phyloP scores from a whole-genome alignment of 805 yeast genomes.

The Alloascoidea hylecoeti region DNA sequence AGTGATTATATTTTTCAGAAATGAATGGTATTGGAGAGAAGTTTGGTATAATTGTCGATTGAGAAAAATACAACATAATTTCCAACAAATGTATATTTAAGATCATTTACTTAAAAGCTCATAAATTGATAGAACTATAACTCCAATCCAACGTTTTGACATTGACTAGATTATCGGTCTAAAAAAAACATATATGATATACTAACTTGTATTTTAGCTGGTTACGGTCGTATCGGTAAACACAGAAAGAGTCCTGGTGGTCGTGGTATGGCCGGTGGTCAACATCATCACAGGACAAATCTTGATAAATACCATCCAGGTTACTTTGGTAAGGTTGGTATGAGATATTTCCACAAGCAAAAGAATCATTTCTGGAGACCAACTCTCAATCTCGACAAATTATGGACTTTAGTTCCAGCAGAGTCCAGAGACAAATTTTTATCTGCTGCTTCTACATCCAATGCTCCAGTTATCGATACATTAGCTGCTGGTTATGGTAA shows the following conservation, averaged over 20 bases:
- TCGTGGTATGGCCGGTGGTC: slow-evolving; percentile 99
- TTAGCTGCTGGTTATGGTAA: slow-evolving; percentile 99
- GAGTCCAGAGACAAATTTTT: slow-evolving; percentile 92
- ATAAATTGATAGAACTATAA: too few relatives aligned
- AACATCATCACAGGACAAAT: slow-evolving; percentile 99
- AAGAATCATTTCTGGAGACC: slow-evolving; percentile 75
- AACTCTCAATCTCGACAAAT: slow-evolving; percentile 93
- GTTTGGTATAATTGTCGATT: too few relatives aligned
- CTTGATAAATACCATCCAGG: slow-evolving; percentile 99
- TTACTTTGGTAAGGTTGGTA: slow-evolving; percentile 99
- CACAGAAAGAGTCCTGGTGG: slow-evolving; percentile 99
- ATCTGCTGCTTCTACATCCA: slow-evolving; percentile 65
- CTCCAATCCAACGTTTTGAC: too few relatives aligned
- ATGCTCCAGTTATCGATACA: slow-evolving; percentile 99
- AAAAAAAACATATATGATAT: too few relatives aligned
- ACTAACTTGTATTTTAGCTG: too few relatives aligned
- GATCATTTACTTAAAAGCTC: too few relatives aligned
- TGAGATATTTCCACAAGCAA: slow-evolving; percentile 44
- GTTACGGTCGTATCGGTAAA: slow-evolving; percentile 99
- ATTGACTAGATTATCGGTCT: too few relatives aligned
- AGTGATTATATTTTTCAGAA: too few relatives aligned
- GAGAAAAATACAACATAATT: too few relatives aligned
- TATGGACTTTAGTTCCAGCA: slow-evolving; percentile 93
- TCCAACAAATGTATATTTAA: too few relatives aligned
- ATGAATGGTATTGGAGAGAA: too few relatives aligned